phyloP scores from a whole-genome alignment of 1,284 basidiomycete genomes.

The Rhodofomes roseus region DNA sequence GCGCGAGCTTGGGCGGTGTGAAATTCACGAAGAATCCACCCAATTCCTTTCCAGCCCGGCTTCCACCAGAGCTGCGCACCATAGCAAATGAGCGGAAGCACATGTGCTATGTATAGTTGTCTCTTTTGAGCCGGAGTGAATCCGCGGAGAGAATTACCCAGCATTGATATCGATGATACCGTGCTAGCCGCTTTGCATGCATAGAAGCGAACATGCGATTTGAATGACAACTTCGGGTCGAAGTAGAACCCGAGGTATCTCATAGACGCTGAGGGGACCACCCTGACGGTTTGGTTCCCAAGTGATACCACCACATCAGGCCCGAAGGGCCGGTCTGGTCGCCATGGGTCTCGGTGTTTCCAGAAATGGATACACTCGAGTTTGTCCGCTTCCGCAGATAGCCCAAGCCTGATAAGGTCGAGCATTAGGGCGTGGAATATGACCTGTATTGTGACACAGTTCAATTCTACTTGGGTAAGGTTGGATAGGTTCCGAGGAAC shows the following conservation, averaged over 20 bases:
- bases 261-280: neutral
- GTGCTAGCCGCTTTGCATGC: too few species aligned
- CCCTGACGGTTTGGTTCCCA: neutral
- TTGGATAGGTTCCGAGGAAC: neutral
- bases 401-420: slow-evolving; percentile 4
- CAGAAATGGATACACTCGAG: slow-evolving; percentile 12
- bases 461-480: too few species aligned
- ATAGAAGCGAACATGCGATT: too few species aligned
- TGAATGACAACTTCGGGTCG: too few species aligned
- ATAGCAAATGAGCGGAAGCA: slow-evolving; percentile 29
- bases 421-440: neutral
- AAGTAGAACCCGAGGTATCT: too few species aligned
- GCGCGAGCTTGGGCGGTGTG: slow-evolving; percentile 9
- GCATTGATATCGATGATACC: too few species aligned
- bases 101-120: slow-evolving; percentile 30
- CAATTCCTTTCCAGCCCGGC: slow-evolving; percentile 6
- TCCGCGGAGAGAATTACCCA: too few species aligned
- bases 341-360: too few species aligned
- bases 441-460: too few species aligned
- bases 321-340: neutral
- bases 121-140: too few species aligned
- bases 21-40: neutral
- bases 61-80: slow-evolving; percentile 15
- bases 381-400: slow-evolving; percentile 11
- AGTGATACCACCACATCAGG: neutral